Conservation (phyloP, 192 early-diverging fungal genomes). For the Powellomyces hirtus region DNA sequence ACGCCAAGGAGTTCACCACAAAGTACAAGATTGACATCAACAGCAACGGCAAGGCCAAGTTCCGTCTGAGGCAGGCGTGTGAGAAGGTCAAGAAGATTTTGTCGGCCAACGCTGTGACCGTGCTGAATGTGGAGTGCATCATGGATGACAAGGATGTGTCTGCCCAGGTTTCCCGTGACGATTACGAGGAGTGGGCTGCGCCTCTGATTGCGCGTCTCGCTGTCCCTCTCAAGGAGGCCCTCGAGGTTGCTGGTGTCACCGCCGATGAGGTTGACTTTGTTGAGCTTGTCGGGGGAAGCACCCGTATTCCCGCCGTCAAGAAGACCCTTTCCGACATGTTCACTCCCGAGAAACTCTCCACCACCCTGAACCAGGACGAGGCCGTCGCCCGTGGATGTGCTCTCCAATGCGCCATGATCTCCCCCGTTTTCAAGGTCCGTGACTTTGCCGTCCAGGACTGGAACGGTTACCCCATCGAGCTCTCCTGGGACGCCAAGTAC, state of each 20-base stretch:
- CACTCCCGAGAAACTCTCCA: conserved; percentile 70
- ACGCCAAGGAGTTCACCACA: conserved; percentile 81
- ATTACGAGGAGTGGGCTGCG: conserved; percentile 80
- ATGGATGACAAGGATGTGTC: conserved; percentile 95
- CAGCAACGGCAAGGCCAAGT: conserved; percentile 83
- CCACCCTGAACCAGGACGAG: conserved; percentile 97
- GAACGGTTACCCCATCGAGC: conserved; percentile 83
- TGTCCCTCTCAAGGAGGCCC: conserved; percentile 70
- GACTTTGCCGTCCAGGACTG: conserved; percentile 93
- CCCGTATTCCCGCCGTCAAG: conserved; percentile 94
- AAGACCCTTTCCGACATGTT: conserved; percentile 85
- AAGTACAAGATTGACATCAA: conserved; percentile 96
- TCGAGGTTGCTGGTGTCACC: conserved; percentile 71
- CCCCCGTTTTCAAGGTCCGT: conserved; percentile 96
- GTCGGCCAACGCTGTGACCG: conserved; percentile 85
- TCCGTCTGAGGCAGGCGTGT: conserved; percentile 82
- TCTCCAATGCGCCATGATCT: conserved; percentile 94
- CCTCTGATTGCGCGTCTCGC: conserved; percentile 72
- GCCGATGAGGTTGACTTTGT: conserved; percentile 88
- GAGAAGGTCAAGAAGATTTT: conserved; percentile 98
- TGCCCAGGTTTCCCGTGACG: conserved; percentile 75
- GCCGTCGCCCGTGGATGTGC: conserved; percentile 95
- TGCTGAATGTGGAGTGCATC: conserved; percentile 92
- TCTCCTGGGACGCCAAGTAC: conserved; percentile 71
- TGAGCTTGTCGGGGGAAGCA: conserved; percentile 91